A percentile compares a stretch with the other conserved stretches of the same genome.
Conservation (phyloP, 2,329 filamentous ascomycete species). For the Calonectria pseudoreteaudii region DNA sequence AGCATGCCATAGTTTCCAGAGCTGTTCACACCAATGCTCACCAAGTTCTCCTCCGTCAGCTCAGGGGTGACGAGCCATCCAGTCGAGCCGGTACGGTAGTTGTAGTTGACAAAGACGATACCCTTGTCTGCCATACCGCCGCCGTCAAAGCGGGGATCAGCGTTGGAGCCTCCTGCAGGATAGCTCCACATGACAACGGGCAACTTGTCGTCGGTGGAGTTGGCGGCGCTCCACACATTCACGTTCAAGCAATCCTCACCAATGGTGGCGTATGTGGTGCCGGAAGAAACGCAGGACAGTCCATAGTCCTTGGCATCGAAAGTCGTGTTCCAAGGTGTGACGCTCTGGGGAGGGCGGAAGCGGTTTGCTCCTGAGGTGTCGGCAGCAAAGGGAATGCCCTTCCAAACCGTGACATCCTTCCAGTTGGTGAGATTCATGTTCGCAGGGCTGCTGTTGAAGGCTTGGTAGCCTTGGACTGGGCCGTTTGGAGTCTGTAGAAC, state of each 20-base stretch:
- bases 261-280: neutral
- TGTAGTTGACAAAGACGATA: neutral
- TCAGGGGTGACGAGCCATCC: neutral
- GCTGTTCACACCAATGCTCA: neutral
- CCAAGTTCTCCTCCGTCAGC: neutral
- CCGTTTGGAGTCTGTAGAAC: neutral
- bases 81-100: neutral
- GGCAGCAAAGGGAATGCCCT: slow-evolving; percentile 30
- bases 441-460: slow-evolving; percentile 12
- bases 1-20: slow-evolving; percentile 22
- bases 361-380: slow-evolving; percentile 21
- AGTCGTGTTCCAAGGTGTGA: neutral
- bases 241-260: neutral
- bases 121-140: slow-evolving; percentile 4
- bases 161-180: slow-evolving; percentile 14
- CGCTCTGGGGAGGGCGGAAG: neutral
- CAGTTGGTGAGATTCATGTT: slow-evolving; percentile 18
- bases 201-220: slow-evolving; percentile 38
- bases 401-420: slow-evolving; percentile 29
- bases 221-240: slow-evolving; percentile 25
- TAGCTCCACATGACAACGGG: slow-evolving; percentile 45
- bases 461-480: slow-evolving; percentile 11
- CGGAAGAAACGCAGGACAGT: neutral
- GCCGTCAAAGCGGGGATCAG: slow-evolving; percentile 10
- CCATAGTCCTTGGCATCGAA: neutral